Conservation (phyloP, 768 basidiomycete species). For the Lentinula boryana region DNA sequence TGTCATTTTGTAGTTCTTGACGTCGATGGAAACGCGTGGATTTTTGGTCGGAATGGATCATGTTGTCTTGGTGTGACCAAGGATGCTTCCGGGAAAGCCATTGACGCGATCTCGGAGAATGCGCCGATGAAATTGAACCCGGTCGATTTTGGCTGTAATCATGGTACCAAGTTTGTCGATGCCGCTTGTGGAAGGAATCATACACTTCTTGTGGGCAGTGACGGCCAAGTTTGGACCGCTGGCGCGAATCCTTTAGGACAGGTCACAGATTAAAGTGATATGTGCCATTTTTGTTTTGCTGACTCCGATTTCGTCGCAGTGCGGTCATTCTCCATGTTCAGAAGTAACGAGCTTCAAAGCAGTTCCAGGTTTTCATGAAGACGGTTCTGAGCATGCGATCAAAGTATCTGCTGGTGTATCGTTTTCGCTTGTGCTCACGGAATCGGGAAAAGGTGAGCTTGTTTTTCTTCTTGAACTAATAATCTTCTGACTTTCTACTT, state of each 20-base stretch:
- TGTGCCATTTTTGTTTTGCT: not conserved
- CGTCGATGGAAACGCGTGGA: constrained; percentile 74
- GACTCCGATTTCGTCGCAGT: constrained; percentile 32
- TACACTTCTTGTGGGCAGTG: constrained; percentile 74
- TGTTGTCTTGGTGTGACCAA: constrained; percentile 57
- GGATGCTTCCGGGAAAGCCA: constrained; percentile 30
- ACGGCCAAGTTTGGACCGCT: constrained; percentile 78
- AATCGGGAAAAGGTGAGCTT: constrained; percentile 64
- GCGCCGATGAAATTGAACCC: constrained; percentile 60
- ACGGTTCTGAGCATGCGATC: constrained; percentile 59
- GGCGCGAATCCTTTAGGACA: constrained; percentile 81
- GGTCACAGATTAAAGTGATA: constrained; percentile 34
- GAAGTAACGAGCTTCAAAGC: constrained; percentile 64
- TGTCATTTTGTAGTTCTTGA: constrained; percentile 78
- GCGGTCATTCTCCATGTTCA: constrained; percentile 60
- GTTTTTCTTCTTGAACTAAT: not conserved
- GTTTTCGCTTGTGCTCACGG: constrained; percentile 80
- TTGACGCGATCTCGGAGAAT: constrained; percentile 58
- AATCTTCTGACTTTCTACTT: not conserved
- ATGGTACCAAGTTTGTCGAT: constrained; percentile 60
- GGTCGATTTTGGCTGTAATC: constrained; percentile 51
- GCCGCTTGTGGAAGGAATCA: constrained; percentile 85
- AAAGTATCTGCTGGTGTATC: constrained; percentile 78
- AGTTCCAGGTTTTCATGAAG: constrained; percentile 51
- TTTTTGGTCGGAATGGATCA: constrained; percentile 82